These are phyloP conservation scores for Populus hybrid DNA, from an alignment of 441 rosid genomes.

Conservation along the genomic window DNA sequence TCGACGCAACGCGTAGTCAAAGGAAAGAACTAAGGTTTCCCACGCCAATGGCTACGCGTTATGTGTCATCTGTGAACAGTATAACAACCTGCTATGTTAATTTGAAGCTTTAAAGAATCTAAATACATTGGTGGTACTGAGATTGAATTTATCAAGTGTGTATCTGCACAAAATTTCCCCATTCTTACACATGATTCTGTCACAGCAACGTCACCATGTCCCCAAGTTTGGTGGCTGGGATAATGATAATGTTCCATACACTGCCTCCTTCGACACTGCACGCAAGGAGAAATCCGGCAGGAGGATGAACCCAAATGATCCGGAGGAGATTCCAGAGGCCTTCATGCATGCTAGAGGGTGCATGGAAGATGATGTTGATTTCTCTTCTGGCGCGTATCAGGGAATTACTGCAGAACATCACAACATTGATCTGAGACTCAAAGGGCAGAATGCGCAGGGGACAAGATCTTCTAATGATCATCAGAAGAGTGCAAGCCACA, in stretches of 20 bases:
- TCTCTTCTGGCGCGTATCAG: background rate
- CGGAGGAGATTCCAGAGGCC: conserved; percentile 47
- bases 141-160: background rate
- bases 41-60: background rate
- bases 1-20: background rate
- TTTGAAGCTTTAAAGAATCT: too few relatives aligned
- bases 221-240: conserved; percentile 66
- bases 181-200: background rate
- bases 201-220: conserved; percentile 36
- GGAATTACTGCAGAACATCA: background rate
- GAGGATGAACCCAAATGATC: conserved; percentile 52
- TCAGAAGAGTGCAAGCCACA: background rate
- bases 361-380: conserved; percentile 2
- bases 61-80: too few relatives aligned
- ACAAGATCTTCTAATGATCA: background rate
- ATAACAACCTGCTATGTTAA: too few relatives aligned
- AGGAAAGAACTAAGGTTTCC: background rate
- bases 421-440: background rate
- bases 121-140: background rate
- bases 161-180: background rate
- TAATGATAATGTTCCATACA: conserved; percentile 41
- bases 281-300: conserved; percentile 35
- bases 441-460: background rate
- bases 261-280: conserved; percentile 49
- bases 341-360: conserved; percentile 12